Evolutionary conservation across 768 basidiomycete genomes (phyloP), one percentile per base, ranked within the genome.

Genomic region (Solioccasus polychromus): DNA sequence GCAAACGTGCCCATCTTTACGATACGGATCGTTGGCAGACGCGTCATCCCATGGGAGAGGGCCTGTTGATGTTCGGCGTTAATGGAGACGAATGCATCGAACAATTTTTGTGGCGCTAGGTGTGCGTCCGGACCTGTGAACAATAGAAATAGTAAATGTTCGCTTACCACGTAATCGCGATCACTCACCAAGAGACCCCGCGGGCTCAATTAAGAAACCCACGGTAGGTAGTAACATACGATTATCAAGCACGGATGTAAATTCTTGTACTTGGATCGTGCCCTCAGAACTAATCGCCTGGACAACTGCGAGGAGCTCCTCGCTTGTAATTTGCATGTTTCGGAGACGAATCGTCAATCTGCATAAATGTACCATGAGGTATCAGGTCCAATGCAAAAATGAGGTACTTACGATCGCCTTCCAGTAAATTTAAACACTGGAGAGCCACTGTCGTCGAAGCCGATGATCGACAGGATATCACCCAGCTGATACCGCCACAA

Each of bases 401-500:
- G 17, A 42, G 18, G 32, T 8, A 52, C 60, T 45, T 15, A 61
- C 57, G 42, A 48, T 40, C 26, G 45, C 36, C 60, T 51, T 17
- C 60, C 57, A 6, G 26, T 22, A 9, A 37, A 47, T 10, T 39
- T 48, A 28, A 61, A 50, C 8, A 55, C 8, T 0, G 60, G 60
- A 2, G 30, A 22, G 11, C 30, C 26, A 2, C 19, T 35, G n/a
- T 52, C 2, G 17, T 50, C 34, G 31, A 60, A 60, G 8, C 58
- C 60, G 3, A 48, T 14, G 22, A 61, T 43, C 52, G n/a, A n/a
- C n/a, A n/a, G n/a, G n/a, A n/a, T n/a, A n/a, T n/a, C n/a, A n/a
- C n/a, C n/a, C n/a, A n/a, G 3, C 56, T 19, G 47, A 18, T 62
- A 59, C n/a, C 57, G 51, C 60, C 60, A 61, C 28, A 61, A 41